phyloP scores from a whole-genome alignment of 2,329 filamentous ascomycete genomes.

The Aspergillus tubingensis region DNA sequence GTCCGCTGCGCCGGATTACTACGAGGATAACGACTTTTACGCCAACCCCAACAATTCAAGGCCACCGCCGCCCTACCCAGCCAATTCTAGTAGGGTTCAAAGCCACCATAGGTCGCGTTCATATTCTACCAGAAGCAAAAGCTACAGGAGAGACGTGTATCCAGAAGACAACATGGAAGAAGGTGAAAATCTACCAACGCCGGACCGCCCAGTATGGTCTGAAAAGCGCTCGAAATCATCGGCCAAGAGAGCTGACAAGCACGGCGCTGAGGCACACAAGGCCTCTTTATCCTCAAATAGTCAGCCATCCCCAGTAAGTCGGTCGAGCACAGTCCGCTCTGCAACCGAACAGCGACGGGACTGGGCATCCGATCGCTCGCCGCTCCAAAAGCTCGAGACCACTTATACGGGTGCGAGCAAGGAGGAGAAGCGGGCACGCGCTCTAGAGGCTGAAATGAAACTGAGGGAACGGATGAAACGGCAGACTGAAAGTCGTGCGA shows the following conservation, averaged over 20 bases:
- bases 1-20: constrained; percentile 10
- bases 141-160: constrained; percentile 11
- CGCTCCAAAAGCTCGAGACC: constrained; percentile 88
- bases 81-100: constrained; percentile 32
- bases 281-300: constrained; percentile 19
- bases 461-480: constrained; percentile 59
- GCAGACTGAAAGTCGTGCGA: constrained; percentile 17
- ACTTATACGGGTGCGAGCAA: constrained; percentile 92
- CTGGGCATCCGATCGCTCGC: constrained; percentile 80
- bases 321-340: constrained; percentile 36
- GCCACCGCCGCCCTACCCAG: constrained; percentile 37
- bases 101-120: constrained; percentile 22
- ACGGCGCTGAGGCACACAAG: constrained; percentile 10
- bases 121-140: constrained; percentile 28
- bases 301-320: constrained; percentile 27
- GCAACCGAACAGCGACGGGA: constrained; percentile 40
- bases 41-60: neutral
- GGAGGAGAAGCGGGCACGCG: constrained; percentile 85
- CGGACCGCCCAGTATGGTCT: constrained; percentile 10
- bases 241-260: constrained; percentile 7
- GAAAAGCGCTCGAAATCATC: constrained; percentile 12
- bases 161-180: constrained; percentile 13
- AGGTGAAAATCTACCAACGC: constrained; percentile 15
- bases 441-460: constrained; percentile 77
- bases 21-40: constrained; percentile 13